phyloP scores from a whole-genome alignment of 495 filamentous ascomycete species.

The Hypoxylon fragiforme region DNA sequence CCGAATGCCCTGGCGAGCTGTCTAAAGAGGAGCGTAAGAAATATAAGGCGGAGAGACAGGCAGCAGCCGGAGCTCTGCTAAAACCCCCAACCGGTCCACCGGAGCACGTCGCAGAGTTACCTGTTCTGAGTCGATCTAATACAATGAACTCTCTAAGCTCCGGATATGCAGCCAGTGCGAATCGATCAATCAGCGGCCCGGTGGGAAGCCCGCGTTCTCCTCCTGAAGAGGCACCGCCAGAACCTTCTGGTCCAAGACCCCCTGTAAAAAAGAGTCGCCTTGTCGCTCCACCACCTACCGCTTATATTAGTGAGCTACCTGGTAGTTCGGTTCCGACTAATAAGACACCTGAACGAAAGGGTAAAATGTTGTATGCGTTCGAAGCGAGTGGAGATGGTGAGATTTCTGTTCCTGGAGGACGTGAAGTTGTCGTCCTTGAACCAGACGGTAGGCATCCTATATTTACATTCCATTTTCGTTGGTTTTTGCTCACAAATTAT shows the following conservation, averaged over 20 bases:
- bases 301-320: conserved; percentile 71
- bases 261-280: conserved; percentile 65
- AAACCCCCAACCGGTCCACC: conserved; percentile 42
- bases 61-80: conserved; percentile 66
- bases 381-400: conserved; percentile 79
- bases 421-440: conserved; percentile 77
- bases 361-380: conserved; percentile 88
- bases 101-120: conserved; percentile 53
- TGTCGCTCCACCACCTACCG: conserved; percentile 81
- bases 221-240: conserved; percentile 48
- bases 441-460: conserved; percentile 73
- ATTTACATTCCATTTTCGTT: conserved; percentile 1
- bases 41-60: conserved; percentile 79
- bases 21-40: conserved; percentile 94
- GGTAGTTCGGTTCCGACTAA: conserved; percentile 42
- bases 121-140: conserved; percentile 72
- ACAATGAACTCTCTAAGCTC: conserved; percentile 94
- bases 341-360: conserved; percentile 60
- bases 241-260: conserved; percentile 41
- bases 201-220: conserved; percentile 49
- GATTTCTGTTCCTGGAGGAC: conserved; percentile 73
- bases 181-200: conserved; percentile 68
- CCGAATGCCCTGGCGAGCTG: conserved; percentile 91
- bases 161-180: conserved; percentile 78
- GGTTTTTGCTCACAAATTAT: conserved; percentile 8